Base-by-base conservation (phyloP, 1,284 basidiomycete genomes). In the Tranzscheliella williamsii region DNA sequence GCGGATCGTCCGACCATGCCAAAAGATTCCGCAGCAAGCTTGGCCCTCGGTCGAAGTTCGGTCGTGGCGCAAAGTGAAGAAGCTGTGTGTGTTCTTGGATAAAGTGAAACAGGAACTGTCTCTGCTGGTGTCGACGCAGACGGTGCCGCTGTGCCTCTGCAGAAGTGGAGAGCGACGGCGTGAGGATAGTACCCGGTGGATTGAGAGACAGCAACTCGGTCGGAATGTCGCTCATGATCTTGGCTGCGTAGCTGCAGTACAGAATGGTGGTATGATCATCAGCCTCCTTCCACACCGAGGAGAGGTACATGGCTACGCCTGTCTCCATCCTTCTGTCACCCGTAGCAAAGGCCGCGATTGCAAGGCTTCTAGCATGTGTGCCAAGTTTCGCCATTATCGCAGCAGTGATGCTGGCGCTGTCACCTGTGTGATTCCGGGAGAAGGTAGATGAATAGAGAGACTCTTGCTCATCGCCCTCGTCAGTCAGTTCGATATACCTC, bases 211-310 rank as follows among this genome's bases (percentile, higher is more conserved):
- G 45, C 5, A 63, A 49, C 22, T 56, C 53, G 21, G 52, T 56
- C 1, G 60, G 53, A 9, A 63, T 52, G 18, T 63, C 60, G 22
- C 53, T 56, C 60, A 63, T 63, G 37, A 63, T 63, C 53, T 63
- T 63, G 32, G 53, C 64, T 2, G 64, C 58, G 18, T 58, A 63
- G 40, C 58, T 57, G 35, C 54, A 54, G 44, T 67, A 67, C 4
- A 67, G 24, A 29, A 60, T 54, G 23, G 53, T 55, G 24, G 58
- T 64, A 22, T 57, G 49, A 21, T 67, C 64, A 21, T 67, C 64
- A 1, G 58, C 54, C 41, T 53, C 54, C 50, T 67, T 67, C 60
- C 60, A 67, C 18, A 58, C 54, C 4, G 64, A 54, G 4, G 46
- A 37, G n/a, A 67, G 40, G 9, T 60, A 58, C 51, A 67, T 54